Evolutionary conservation across 345 rosid species (phyloP), one percentile per base, ranked within the genome.

Genomic region (Ceriops tagal): DNA sequence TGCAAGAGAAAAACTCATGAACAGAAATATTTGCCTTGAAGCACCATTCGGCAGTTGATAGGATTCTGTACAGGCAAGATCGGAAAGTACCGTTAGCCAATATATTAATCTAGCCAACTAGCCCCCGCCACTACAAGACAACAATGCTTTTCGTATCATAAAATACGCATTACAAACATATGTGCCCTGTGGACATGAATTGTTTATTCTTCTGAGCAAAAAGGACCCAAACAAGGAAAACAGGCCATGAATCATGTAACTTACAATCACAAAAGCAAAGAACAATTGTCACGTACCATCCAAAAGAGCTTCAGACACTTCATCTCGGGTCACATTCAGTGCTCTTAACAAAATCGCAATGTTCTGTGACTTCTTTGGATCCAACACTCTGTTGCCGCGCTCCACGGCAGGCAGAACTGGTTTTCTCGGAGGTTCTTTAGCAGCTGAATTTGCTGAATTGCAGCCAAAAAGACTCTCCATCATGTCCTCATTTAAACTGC

Each of bases 321-420:
- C 97, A 69, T 95, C 99, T 78, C 90, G 75, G 0, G 99, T 95
- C 58, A 95, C 99, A 81, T 90, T 95, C 69, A 95, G 64, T 46
- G 99, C 99, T 77, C 97, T 86, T 70, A 95, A 80, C 64, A 91
- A 85, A 69, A 95, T 95, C 13, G 97, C 99, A 69, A 95, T 95
- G 80, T 95, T 95, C 87, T 95, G 97, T 0, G 99, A 92, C 73
- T 95, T 95, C 87, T 95, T 95, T 20, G 96, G 97, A 73, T 95
- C 97, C 78, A 95, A 83, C 2, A 91, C 99, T 80, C 96, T 87
- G 88, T 89, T 89, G 69, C 91, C 96, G 32, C 32, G 80, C 70
- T 91, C 93, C 67, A 81, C 83, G 5, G 83, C 80, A 70, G 97
- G 93, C 58, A 91, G 75, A 82, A 81, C 84, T 39, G 96, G 84